Conservation (phyloP, 1,139 yeast species). For the Arxiozyma slooffiae region DNA sequence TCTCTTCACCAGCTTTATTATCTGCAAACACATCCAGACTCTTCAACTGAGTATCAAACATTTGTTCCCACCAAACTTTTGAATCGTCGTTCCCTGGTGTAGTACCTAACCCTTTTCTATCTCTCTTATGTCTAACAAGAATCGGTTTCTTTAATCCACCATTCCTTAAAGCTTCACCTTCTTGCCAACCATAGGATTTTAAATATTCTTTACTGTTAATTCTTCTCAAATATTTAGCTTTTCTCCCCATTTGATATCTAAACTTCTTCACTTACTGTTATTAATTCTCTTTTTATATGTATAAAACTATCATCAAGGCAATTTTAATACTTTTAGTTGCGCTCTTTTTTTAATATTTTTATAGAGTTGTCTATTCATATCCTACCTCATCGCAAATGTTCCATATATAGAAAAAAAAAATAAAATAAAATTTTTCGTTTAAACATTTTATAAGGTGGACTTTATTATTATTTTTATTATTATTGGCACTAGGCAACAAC, state of each 20-base stretch:
- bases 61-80: constrained; percentile 95
- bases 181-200: constrained; percentile 78
- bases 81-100: constrained; percentile 39
- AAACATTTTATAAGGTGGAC: too few relatives aligned
- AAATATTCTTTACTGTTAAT: constrained; percentile 76
- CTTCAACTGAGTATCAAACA: constrained; percentile 88
- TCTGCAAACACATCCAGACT: constrained; percentile 51
- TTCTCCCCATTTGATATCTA: background rate
- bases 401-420: background rate
- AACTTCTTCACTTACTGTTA: too few relatives aligned
- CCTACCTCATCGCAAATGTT: background rate
- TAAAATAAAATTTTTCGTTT: background rate
- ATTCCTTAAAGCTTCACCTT: constrained; percentile 70
- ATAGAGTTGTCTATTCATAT: too few relatives aligned
- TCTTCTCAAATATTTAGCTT: constrained; percentile 2
- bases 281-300: background rate
- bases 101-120: constrained; percentile 64
- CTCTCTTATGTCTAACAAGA: constrained; percentile 80
- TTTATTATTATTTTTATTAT: too few relatives aligned
- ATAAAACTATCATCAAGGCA: too few relatives aligned
- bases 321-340: too few relatives aligned
- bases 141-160: constrained; percentile 85
- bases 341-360: background rate
- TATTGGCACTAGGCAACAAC: background rate
- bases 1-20: constrained; percentile 29